Base-by-base conservation (phyloP, 495 filamentous ascomycete species). In the Eremomyces bilateralis region DNA sequence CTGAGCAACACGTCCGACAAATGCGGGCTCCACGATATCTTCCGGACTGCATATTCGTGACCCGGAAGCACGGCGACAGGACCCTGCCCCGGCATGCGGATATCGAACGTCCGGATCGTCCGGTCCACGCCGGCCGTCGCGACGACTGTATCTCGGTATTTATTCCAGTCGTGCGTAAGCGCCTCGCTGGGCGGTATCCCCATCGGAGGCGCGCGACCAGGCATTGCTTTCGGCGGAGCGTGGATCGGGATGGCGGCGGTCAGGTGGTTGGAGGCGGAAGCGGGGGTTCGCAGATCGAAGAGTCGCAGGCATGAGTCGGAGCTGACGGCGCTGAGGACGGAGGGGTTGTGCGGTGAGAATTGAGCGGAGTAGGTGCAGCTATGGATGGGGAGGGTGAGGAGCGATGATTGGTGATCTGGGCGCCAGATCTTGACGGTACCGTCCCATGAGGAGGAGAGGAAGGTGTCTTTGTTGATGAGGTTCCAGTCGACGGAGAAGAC, bases 141-240 rank as follows among this genome's bases (percentile, higher is more conserved):
- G 28, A 97, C 51, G 15, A 92, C 61, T 0, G 69, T 73, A 20
- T 78, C 67, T 1, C 76, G 71, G 51, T 97, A 97, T 51, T 97
- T 97, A 53, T 97, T 97, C 90, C 90, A 95, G 55, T 97, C 88
- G 51, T 94, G 88, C 2, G 85, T 94, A 12, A 97, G 66, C 20
- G 75, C 66, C 58, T 97, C 88, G 13, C 65, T 61, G 0, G 75
- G 75, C n/a, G 65, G 54, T 34, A 60, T 31, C 53, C 39, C 57
- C 20, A 57, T 56, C 6, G 58, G 48, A 2, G 59, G 49, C 0
- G 61, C 54, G 28, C 45, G 37, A 4, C 55, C 54, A 22, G 52
- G 50, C 13, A 42, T 27, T n/a, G 47, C 41, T 38, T 50, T 53
- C 3, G 64, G 62, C 2, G 65, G 59, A 2, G 64, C 60, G 51